Conservation (phyloP, 768 basidiomycete species). For the Tephrocybe sp. region DNA sequence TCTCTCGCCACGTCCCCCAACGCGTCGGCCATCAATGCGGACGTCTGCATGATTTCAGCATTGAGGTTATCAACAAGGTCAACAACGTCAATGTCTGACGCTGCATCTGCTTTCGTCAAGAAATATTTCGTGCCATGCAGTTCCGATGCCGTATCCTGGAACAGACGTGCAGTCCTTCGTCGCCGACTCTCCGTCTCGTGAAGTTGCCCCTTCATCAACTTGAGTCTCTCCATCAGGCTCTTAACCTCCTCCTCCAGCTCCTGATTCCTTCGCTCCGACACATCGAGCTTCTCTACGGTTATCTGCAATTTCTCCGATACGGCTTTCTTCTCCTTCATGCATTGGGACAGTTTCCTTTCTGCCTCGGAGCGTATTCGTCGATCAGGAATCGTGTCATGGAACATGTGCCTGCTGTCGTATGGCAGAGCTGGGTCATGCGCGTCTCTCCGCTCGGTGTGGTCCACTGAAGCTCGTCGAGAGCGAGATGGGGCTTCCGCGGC, state of each 20-base stretch:
- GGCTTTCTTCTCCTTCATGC: constrained; percentile 12
- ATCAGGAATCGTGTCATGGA: not conserved
- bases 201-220: constrained; percentile 9
- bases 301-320: not conserved
- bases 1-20: constrained; percentile 6
- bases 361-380: not conserved
- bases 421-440: not conserved
- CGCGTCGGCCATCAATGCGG: constrained; percentile 20
- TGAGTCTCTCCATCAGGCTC: not conserved
- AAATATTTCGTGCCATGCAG: constrained; percentile 42
- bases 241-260: constrained; percentile 4
- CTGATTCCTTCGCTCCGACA: not conserved
- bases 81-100: constrained; percentile 44
- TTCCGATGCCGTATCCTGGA: constrained; percentile 35
- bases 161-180: constrained; percentile 15
- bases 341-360: constrained; percentile 4
- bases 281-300: constrained; percentile 2
- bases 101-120: constrained; percentile 40
- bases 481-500: not conserved
- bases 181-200: constrained; percentile 20
- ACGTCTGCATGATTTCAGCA: constrained; percentile 19
- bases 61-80: constrained; percentile 20
- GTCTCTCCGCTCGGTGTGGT: not conserved
- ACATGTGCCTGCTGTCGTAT: constrained; percentile 6
- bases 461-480: not conserved